These are phyloP conservation scores for Thermochaetoides thermophila DNA, from an alignment of 495 filamentous ascomycete genomes.

Conservation along the genomic window DNA sequence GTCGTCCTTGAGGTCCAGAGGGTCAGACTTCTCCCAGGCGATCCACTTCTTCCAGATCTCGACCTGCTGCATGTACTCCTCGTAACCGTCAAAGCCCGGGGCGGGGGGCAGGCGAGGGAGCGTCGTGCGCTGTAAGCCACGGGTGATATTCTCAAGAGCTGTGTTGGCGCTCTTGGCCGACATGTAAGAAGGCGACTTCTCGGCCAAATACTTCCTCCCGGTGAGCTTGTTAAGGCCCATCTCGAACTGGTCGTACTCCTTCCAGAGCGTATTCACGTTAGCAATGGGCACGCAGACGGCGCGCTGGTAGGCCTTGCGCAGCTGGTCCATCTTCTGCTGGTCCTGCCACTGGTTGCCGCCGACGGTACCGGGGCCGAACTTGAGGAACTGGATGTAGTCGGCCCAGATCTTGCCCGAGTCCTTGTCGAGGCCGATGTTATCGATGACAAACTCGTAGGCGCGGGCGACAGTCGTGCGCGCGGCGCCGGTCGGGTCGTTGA, in stretches of 20 bases:
- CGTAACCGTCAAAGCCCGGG: constrained; percentile 71
- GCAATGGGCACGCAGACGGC: constrained; percentile 73
- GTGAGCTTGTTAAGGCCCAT: constrained; percentile 81
- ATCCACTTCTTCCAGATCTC: constrained; percentile 89
- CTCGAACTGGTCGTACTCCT: constrained; percentile 93
- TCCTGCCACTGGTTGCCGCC: constrained; percentile 89
- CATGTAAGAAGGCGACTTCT: constrained; percentile 84
- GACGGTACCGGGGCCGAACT: constrained; percentile 64
- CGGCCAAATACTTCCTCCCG: constrained; percentile 82
- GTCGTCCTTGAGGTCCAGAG: constrained; percentile 65
- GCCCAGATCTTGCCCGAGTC: constrained; percentile 84
- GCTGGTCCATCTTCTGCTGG: constrained; percentile 87
- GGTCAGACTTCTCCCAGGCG: constrained; percentile 84
- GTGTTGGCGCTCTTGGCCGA: constrained; percentile 76
- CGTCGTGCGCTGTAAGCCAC: constrained; percentile 60
- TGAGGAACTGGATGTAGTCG: constrained; percentile 85
- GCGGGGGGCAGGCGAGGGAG: constrained; percentile 69
- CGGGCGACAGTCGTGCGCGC: constrained; percentile 63
- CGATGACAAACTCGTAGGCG: constrained; percentile 82
- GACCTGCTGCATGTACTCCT: constrained; percentile 75
- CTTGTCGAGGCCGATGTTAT: constrained; percentile 79
- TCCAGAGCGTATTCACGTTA: constrained; percentile 73
- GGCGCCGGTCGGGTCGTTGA: constrained; percentile 63
- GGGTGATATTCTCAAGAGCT: constrained; percentile 69
- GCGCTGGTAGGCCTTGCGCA: constrained; percentile 81